These are phyloP conservation scores for Hirschioporus abietinus DNA, from an alignment of 768 basidiomycete species.

Conservation along the genomic window DNA sequence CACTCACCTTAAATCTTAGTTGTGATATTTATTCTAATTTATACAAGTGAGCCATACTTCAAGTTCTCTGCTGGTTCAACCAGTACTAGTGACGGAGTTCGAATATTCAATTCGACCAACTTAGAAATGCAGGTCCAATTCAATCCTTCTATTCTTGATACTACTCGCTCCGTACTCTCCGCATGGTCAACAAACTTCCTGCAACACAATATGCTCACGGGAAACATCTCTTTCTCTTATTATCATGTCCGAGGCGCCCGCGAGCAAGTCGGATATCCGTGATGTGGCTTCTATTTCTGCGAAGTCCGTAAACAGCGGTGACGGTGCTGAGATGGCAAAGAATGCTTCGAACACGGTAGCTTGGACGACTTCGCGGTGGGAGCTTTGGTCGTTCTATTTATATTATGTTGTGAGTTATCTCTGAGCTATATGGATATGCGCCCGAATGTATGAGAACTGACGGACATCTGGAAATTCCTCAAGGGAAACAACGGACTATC, in stretches of 20 bases:
- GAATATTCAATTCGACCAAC: too few relatives aligned
- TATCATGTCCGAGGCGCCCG: not conserved
- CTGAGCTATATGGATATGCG: not conserved
- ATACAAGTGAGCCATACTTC: too few relatives aligned
- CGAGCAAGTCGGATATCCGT: not conserved
- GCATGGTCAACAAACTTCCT: not conserved
- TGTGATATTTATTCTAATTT: too few relatives aligned
- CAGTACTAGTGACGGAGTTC: too few relatives aligned
- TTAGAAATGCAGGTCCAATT: too few relatives aligned
- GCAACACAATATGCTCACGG: not conserved
- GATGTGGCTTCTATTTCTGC: not conserved
- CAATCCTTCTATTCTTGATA: not conserved
- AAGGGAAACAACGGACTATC: conserved; percentile 65
- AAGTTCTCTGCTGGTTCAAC: too few relatives aligned
- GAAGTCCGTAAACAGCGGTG: conserved; percentile 3
- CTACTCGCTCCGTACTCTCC: not conserved
- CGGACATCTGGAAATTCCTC: not conserved
- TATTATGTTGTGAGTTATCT: conserved; percentile 42
- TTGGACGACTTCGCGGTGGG: conserved; percentile 18
- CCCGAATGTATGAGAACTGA: not conserved
- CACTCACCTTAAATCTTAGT: too few relatives aligned
- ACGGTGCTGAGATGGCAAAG: not conserved
- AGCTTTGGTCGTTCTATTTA: conserved; percentile 55
- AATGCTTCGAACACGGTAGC: not conserved
- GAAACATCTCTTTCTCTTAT: not conserved